These are phyloP conservation scores for Papiliotrema nemorosa DNA, from an alignment of 1,284 basidiomycete species.

Conservation along the genomic window DNA sequence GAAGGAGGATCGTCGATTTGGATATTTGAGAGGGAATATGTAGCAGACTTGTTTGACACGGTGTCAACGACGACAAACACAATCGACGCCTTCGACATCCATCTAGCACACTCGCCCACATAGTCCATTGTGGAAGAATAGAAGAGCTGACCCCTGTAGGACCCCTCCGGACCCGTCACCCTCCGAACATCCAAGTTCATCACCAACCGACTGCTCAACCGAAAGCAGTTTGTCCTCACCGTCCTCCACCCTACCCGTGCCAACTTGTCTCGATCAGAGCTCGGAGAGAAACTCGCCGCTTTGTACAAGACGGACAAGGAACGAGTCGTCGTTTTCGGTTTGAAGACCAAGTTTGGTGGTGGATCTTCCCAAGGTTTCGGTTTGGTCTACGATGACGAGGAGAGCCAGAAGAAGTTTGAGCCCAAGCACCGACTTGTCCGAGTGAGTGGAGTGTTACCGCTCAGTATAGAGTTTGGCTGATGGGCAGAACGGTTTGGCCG, in stretches of 20 bases:
- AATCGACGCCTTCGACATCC: too few relatives aligned
- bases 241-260: slow-evolving; percentile 93
- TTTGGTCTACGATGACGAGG: slow-evolving; percentile 96
- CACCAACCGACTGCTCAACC: slow-evolving; percentile 95
- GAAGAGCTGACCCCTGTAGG: slow-evolving; percentile 42
- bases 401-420: slow-evolving; percentile 93
- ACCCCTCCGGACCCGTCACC: slow-evolving; percentile 86
- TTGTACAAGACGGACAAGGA: slow-evolving; percentile 64
- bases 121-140: too few relatives aligned
- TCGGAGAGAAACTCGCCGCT: slow-evolving; percentile 85
- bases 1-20: not conserved
- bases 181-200: slow-evolving; percentile 99
- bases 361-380: slow-evolving; percentile 97
- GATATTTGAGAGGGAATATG: not conserved
- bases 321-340: slow-evolving; percentile 58
- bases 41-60: not conserved
- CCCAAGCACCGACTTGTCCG: slow-evolving; percentile 92
- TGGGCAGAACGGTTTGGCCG: slow-evolving; percentile 69
- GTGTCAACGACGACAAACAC: not conserved
- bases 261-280: slow-evolving; percentile 90
- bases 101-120: too few relatives aligned
- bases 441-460: slow-evolving; percentile 57
- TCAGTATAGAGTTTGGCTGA: not conserved
- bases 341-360: slow-evolving; percentile 96
- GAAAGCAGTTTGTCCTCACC: slow-evolving; percentile 83